phyloP scores from a whole-genome alignment of 106 monocot genomes.

The Allium cepa region DNA sequence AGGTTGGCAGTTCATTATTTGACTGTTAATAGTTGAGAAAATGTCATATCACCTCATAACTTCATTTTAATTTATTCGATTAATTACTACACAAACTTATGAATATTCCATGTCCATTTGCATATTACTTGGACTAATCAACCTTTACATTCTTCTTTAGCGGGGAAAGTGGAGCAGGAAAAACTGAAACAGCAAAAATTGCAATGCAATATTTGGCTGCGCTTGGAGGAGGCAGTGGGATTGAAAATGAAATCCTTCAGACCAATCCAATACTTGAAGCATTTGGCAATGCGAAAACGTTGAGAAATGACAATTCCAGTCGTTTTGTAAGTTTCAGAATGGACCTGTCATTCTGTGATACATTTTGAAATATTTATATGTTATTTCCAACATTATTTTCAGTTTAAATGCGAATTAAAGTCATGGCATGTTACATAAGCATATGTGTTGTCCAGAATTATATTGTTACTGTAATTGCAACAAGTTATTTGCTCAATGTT shows the following conservation, averaged over 20 bases:
- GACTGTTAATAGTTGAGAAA: no score
- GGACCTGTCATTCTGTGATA: not conserved
- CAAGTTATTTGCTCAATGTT: not conserved
- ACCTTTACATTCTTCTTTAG: constrained; percentile 23
- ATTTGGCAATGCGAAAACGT: constrained; percentile 96
- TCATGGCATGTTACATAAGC: no score
- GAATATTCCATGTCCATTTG: not conserved
- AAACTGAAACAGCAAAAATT: constrained; percentile 99
- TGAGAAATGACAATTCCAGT: constrained; percentile 95
- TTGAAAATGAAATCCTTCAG: constrained; percentile 94
- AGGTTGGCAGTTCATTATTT: constrained; percentile 57
- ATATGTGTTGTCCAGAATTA: no score
- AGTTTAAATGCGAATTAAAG: not conserved
- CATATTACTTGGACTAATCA: not conserved
- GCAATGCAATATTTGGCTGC: constrained; percentile 99
- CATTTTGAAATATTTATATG: not conserved
- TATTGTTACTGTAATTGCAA: no score
- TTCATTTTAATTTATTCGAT: no score
- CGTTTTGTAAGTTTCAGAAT: constrained; percentile 75
- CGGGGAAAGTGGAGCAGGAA: constrained; percentile 99
- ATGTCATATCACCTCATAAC: no score
- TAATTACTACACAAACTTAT: not conserved
- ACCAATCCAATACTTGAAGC: constrained; percentile 98
- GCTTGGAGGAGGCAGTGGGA: constrained; percentile 93
- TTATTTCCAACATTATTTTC: not conserved